Percentiles rank a stretch among this genome's conserved stretches.
Conservation (phyloP, 805 yeast genomes). For the Monosporozyma unispora region DNA sequence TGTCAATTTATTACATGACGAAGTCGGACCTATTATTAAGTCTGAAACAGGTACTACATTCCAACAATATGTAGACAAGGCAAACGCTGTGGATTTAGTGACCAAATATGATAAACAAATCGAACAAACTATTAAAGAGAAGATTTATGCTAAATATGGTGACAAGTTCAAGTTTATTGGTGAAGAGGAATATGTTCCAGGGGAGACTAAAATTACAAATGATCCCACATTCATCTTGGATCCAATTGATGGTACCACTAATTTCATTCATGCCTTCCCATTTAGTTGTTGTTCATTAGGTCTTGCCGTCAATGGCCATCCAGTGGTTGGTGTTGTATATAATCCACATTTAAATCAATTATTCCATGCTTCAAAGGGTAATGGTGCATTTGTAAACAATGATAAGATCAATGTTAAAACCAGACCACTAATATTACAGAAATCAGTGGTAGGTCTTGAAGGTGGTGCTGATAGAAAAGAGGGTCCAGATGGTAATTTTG, state of each 20-base stretch:
- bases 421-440: constrained; percentile 38
- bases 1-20: constrained; percentile 15
- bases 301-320: constrained; percentile 37
- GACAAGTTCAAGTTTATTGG: constrained; percentile 51
- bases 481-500: constrained; percentile 42
- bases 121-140: constrained; percentile 32
- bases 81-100: constrained; percentile 53
- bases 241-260: constrained; percentile 59
- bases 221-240: constrained; percentile 58
- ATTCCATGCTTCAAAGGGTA: constrained; percentile 46
- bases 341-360: constrained; percentile 48
- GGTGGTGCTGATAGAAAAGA: constrained; percentile 54
- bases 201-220: constrained; percentile 37
- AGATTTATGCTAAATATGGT: constrained; percentile 30
- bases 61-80: constrained; percentile 44
- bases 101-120: constrained; percentile 53
- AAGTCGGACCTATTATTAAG: constrained; percentile 25
- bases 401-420: constrained; percentile 27
- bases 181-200: constrained; percentile 49
- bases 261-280: constrained; percentile 56
- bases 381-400: constrained; percentile 47
- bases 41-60: constrained; percentile 19
- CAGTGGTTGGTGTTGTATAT: constrained; percentile 58
- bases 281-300: constrained; percentile 56
- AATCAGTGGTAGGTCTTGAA: constrained; percentile 49